These are phyloP conservation scores for Blastocystis sp. DNA, from an alignment of 352 stramenopile genomes.

Conservation along the genomic window DNA sequence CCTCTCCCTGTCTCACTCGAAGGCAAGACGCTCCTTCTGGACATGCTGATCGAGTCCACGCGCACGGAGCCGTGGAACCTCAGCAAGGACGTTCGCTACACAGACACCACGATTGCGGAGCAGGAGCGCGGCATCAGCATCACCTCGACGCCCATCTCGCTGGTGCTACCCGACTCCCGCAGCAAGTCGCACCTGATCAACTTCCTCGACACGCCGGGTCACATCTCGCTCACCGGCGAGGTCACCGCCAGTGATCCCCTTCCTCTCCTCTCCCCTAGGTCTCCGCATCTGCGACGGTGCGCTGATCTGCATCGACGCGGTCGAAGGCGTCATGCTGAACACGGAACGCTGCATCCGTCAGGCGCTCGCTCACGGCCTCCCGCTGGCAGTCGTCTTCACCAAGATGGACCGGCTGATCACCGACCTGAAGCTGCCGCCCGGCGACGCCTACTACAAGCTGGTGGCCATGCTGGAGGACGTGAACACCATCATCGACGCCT, in stretches of 20 bases:
- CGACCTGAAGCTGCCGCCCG: constrained; percentile 89
- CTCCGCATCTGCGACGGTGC: constrained; percentile 82
- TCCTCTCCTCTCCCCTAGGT: constrained; percentile 84
- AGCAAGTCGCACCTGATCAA: constrained; percentile 91
- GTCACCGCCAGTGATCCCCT: constrained; percentile 74
- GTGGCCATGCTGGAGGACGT: constrained; percentile 84
- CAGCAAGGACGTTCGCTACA: constrained; percentile 73
- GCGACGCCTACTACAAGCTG: constrained; percentile 95
- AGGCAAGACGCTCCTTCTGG: constrained; percentile 64
- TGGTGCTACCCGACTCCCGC: constrained; percentile 79
- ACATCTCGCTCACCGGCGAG: constrained; percentile 24
- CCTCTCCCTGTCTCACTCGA: not conserved
- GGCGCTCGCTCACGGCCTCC: constrained; percentile 75
- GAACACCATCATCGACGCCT: constrained; percentile 35
- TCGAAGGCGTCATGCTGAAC: constrained; percentile 96
- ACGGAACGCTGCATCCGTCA: constrained; percentile 85
- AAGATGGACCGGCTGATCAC: constrained; percentile 96
- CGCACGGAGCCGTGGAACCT: constrained; percentile 68
- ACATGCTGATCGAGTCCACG: constrained; percentile 79
- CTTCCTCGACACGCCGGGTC: constrained; percentile 72
- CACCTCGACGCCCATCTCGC: constrained; percentile 85
- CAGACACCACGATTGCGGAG: constrained; percentile 87
- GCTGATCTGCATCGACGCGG: constrained; percentile 85
- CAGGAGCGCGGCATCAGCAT: constrained; percentile 88
- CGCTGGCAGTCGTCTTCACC: constrained; percentile 82